A percentile compares a stretch with the other conserved stretches of the same genome.
phyloP scores from a whole-genome alignment of 805 yeast genomes.

The Metschnikowia santaceciliae region DNA sequence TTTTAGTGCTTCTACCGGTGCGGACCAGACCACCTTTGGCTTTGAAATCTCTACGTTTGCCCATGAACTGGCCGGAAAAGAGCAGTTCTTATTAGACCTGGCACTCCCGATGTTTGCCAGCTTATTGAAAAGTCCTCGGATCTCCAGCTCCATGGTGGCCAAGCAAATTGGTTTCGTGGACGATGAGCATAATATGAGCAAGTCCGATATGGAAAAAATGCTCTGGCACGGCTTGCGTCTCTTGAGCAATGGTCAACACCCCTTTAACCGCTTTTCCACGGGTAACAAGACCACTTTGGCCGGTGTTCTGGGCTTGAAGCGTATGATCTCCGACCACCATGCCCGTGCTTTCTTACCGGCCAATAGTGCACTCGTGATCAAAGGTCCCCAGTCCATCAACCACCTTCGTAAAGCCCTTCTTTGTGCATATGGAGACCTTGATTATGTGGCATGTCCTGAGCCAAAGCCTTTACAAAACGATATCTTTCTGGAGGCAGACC shows the following conservation, averaged over 20 bases:
- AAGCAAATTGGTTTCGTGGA: slow-evolving; percentile 59
- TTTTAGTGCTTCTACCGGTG: slow-evolving; percentile 66
- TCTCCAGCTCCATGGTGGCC: slow-evolving; percentile 37
- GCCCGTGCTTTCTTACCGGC: slow-evolving; percentile 39
- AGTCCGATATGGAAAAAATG: slow-evolving; percentile 39
- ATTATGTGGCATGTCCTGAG: not conserved
- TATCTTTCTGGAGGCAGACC: slow-evolving; percentile 12
- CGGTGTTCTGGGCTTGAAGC: slow-evolving; percentile 18
- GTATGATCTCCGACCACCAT: slow-evolving; percentile 37
- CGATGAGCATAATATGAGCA: slow-evolving; percentile 63
- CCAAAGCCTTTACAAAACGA: not conserved
- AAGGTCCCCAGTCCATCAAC: slow-evolving; percentile 65
- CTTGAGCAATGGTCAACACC: slow-evolving; percentile 45
- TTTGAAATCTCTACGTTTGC: slow-evolving; percentile 54
- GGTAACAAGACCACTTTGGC: slow-evolving; percentile 51
- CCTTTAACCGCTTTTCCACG: slow-evolving; percentile 60
- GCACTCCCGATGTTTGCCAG: slow-evolving; percentile 48
- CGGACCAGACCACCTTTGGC: slow-evolving; percentile 60
- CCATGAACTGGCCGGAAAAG: slow-evolving; percentile 16
- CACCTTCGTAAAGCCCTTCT: slow-evolving; percentile 52
- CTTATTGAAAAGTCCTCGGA: slow-evolving; percentile 48
- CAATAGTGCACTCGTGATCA: slow-evolving; percentile 55
- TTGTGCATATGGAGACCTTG: slow-evolving; percentile 5
- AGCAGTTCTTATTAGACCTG: slow-evolving; percentile 39
- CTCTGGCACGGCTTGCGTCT: slow-evolving; percentile 57